Evolutionary conservation across 225 moss, liverwort and hornwort genomes (phyloP), one percentile per base, ranked within the genome.

Genomic region (Bryoerythrophyllum caledonicum): DNA sequence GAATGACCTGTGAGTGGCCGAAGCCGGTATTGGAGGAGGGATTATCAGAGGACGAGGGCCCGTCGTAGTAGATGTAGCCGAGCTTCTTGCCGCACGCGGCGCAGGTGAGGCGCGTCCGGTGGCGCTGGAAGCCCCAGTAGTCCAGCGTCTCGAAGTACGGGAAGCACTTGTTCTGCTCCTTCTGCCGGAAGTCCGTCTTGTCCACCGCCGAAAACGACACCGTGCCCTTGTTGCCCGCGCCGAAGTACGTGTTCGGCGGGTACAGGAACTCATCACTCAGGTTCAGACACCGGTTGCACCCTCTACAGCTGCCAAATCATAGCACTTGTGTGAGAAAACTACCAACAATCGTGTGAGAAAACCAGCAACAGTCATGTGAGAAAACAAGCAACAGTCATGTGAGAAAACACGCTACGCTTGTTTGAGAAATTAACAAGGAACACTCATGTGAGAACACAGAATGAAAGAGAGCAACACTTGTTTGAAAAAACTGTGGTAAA

Each of bases 101-200:
- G 35, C 90, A 90, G 0, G 79, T 79, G 24, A 90, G 76, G 63
- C 68, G 72, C 0, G 81, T 85, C 4, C 87, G 60, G 63, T 68
- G 79, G 51, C 90, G 71, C 15, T 53, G 85, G 10, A 90, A 32
- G 7, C 90, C 90, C 90, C 87, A 90, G 73, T 76, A 85, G 24
- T 90, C 75, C 38, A 85, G 27, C 5, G 85, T 90, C 59, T 90
- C 90, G 4, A 87, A 90, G 37, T 81, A 90, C 2, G 90, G 90
- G 13, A 83, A 80, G 56, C 85, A 87, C 44, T 85, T 67, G 0
- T 60, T 43, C 44, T 81, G 77, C 57, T 87, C 85, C 67, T 87
- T 81, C 23, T 85, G 78, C 5, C 87, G 87, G 34, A 85, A 90
- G 54, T 87, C 85, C 25, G 81, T 79, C 51, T 81, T 77, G 70